These are phyloP conservation scores for Lasiodiplodia sp. DNA, from an alignment of 2,329 filamentous ascomycete genomes.

Conservation along the genomic window DNA sequence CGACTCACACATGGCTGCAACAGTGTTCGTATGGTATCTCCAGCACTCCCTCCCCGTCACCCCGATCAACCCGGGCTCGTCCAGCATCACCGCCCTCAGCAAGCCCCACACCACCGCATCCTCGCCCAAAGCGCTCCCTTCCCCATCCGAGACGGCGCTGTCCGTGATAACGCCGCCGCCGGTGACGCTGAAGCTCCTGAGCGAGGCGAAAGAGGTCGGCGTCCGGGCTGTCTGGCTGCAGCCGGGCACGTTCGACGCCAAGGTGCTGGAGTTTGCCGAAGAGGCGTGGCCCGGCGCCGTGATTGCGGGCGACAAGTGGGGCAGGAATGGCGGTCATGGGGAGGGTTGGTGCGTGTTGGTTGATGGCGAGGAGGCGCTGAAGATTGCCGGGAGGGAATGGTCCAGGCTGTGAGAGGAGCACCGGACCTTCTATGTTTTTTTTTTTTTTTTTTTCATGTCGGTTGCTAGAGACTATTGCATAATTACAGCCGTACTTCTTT, in stretches of 20 bases:
- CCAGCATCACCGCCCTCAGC: slow-evolving; percentile 68
- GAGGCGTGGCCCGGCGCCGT: slow-evolving; percentile 72
- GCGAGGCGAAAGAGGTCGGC: slow-evolving; percentile 77
- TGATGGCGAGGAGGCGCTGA: slow-evolving; percentile 49
- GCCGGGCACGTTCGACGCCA: slow-evolving; percentile 84
- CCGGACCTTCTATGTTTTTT: too few relatives aligned
- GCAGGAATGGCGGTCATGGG: slow-evolving; percentile 38
- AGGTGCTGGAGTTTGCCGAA: slow-evolving; percentile 73
- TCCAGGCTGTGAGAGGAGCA: background rate
- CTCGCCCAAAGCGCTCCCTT: slow-evolving; percentile 69
- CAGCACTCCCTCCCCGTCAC: slow-evolving; percentile 76
- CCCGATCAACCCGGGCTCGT: slow-evolving; percentile 79
- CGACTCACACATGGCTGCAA: background rate
- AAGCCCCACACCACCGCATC: slow-evolving; percentile 69
- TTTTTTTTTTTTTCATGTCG: too few relatives aligned
- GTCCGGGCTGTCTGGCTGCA: slow-evolving; percentile 85
- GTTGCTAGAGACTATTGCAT: too few relatives aligned
- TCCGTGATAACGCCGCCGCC: slow-evolving; percentile 87
- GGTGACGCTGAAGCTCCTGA: slow-evolving; percentile 75
- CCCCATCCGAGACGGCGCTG: slow-evolving; percentile 75
- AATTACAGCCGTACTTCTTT: too few relatives aligned
- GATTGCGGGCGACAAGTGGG: slow-evolving; percentile 59
- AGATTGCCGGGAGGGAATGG: slow-evolving; percentile 45
- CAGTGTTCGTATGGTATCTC: slow-evolving; percentile 92
- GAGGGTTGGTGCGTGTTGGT: slow-evolving; percentile 53